Evolutionary conservation across 1,284 basidiomycete genomes (phyloP).

Genomic region (Cystobasidiaceae sp.): DNA sequence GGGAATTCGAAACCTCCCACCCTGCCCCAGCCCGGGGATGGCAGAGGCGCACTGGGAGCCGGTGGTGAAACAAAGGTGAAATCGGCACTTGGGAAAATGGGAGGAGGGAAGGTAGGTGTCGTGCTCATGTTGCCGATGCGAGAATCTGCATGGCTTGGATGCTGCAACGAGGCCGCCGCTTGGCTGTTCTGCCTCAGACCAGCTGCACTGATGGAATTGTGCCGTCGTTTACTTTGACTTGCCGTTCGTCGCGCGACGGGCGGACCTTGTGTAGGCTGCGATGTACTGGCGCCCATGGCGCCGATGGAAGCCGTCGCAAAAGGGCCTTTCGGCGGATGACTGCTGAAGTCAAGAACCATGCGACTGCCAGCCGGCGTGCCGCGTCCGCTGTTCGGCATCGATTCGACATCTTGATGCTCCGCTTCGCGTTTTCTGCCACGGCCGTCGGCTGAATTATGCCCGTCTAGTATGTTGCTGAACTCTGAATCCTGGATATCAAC

Average conservation of each 20-base stretch:
- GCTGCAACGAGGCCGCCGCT: slow-evolving; percentile 10
- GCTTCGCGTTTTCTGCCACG: slow-evolving; percentile 8
- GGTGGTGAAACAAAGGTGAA: slow-evolving; percentile 28
- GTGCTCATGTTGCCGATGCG: slow-evolving; percentile 3
- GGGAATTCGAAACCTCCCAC: slow-evolving; percentile 15
- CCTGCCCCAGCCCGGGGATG: slow-evolving; percentile 14
- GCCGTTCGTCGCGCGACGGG: background rate
- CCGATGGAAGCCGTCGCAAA: slow-evolving; percentile 4
- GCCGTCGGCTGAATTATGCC: background rate
- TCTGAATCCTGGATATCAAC: slow-evolving; percentile 38
- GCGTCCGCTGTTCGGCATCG: background rate
- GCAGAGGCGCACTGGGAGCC: slow-evolving; percentile 1
- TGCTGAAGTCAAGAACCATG: background rate
- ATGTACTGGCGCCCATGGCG: background rate
- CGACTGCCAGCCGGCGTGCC: background rate
- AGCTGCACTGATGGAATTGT: slow-evolving; percentile 25
- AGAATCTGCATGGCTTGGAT: background rate
- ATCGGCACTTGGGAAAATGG: slow-evolving; percentile 10
- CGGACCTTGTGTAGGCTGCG: background rate
- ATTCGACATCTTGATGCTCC: slow-evolving; percentile 27
- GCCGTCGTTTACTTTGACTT: slow-evolving; percentile 9
- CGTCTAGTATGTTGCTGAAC: background rate
- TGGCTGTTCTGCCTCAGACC: slow-evolving; percentile 5
- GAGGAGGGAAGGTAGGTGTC: background rate
- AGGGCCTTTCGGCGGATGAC: background rate